A percentile compares a stretch with the other conserved stretches of the same genome.
phyloP scores from a whole-genome alignment of 805 yeast species.

The Metschnikowia reukaufii region DNA sequence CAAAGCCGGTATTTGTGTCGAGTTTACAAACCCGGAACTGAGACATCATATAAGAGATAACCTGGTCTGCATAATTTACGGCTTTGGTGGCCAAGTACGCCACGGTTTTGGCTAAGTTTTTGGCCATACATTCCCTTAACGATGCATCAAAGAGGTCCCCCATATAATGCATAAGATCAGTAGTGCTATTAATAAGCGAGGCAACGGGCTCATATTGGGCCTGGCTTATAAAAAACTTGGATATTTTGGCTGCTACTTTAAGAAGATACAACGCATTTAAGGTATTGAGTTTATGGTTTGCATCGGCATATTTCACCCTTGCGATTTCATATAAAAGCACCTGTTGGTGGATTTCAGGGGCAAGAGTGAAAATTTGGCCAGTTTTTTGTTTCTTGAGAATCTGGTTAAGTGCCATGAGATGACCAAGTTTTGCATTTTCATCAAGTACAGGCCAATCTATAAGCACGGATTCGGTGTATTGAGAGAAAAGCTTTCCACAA shows the following conservation, averaged over 20 bases:
- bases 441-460: conserved; percentile 21
- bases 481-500: conserved; percentile 23
- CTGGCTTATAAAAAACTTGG: conserved; percentile 23
- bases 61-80: conserved; percentile 43
- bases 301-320: background rate
- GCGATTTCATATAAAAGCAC: conserved; percentile 11
- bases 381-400: conserved; percentile 29
- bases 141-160: conserved; percentile 49
- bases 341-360: conserved; percentile 4
- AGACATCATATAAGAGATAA: conserved; percentile 33
- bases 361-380: conserved; percentile 3
- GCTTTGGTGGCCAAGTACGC: conserved; percentile 33
- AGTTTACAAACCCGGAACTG: conserved; percentile 27
- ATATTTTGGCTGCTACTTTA: conserved; percentile 39
- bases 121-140: conserved; percentile 66
- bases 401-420: conserved; percentile 41
- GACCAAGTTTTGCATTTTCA: conserved; percentile 31
- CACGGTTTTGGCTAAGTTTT: conserved; percentile 55
- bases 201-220: conserved; percentile 45
- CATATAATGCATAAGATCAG: conserved; percentile 33
- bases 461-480: conserved; percentile 16
- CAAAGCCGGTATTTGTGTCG: background rate
- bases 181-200: conserved; percentile 47
- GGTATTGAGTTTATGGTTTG: conserved; percentile 9
- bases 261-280: conserved; percentile 29